Evolutionary conservation across 495 filamentous ascomycete genomes (phyloP).

Genomic region (Talaromyces nanjingensis): DNA sequence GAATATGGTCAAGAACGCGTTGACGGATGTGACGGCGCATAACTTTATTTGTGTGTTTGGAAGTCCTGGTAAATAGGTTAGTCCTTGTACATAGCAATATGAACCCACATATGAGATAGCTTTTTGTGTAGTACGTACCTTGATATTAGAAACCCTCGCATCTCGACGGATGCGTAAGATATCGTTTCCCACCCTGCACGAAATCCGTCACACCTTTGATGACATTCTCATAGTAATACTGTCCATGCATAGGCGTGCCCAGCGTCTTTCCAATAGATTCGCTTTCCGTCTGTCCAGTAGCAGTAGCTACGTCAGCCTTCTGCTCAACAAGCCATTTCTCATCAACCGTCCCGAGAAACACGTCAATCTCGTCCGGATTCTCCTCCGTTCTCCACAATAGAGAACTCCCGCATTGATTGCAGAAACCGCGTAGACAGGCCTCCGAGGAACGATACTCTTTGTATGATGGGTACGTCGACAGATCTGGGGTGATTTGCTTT

Average conservation of each 20-base stretch:
- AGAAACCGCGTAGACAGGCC: not conserved
- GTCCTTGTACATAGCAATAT: not conserved
- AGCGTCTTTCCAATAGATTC: not conserved
- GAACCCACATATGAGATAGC: not conserved
- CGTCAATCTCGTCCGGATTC: not conserved
- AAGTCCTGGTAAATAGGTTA: slow-evolving; percentile 27
- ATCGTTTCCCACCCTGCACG: not conserved
- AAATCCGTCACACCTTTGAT: not conserved
- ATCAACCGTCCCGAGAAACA: not conserved
- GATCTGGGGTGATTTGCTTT: not conserved
- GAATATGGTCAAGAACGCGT: slow-evolving; percentile 45
- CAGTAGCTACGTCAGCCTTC: not conserved
- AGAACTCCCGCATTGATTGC: not conserved
- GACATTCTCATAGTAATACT: not conserved
- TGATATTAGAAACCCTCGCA: not conserved
- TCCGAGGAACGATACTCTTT: not conserved
- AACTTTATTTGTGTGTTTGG: slow-evolving; percentile 31
- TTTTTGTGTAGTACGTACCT: not conserved
- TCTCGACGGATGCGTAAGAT: not conserved
- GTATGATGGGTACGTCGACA: not conserved
- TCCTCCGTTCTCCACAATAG: not conserved
- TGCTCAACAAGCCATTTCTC: not conserved
- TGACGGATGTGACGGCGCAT: slow-evolving; percentile 30
- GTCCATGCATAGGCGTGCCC: not conserved
- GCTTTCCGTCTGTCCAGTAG: not conserved